phyloP scores from a whole-genome alignment of 352 stramenopile species.

The Pythium rishiriense region DNA sequence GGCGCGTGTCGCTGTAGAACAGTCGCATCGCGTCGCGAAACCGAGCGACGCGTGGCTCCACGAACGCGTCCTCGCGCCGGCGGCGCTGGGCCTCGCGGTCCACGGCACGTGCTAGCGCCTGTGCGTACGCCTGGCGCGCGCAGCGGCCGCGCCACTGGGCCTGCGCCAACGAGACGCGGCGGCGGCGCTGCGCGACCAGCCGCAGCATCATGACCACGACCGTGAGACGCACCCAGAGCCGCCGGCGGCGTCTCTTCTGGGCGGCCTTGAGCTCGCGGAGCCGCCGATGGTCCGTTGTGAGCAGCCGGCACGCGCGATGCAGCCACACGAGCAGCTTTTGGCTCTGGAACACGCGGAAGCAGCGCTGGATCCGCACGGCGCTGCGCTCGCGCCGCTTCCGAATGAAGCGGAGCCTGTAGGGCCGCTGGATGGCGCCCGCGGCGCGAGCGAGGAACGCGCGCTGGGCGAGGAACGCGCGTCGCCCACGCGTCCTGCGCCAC shows the following conservation, averaged over 20 bases:
- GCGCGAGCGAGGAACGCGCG: constrained; percentile 28
- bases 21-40: not conserved
- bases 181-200: constrained; percentile 5
- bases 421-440: constrained; percentile 36
- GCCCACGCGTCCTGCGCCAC: constrained; percentile 35
- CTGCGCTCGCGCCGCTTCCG: constrained; percentile 19
- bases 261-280: constrained; percentile 19
- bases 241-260: constrained; percentile 21
- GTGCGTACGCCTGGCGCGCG: constrained; percentile 14
- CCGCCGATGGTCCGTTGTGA: constrained; percentile 28
- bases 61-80: constrained; percentile 14
- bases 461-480: not conserved
- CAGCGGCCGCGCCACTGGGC: constrained; percentile 30
- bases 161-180: constrained; percentile 27
- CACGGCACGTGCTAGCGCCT: not conserved
- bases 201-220: constrained; percentile 24
- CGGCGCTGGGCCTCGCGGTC: not conserved
- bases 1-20: constrained; percentile 8
- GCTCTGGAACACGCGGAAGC: constrained; percentile 40
- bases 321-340: constrained; percentile 44
- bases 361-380: constrained; percentile 40
- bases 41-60: not conserved
- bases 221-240: constrained; percentile 28
- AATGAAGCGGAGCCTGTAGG: constrained; percentile 32
- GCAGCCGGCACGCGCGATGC: constrained; percentile 33